Percentiles rank a stretch among this genome's conserved stretches.
Conservation (phyloP, 1,139 yeast species). For the Pichia kudriavzevii region DNA sequence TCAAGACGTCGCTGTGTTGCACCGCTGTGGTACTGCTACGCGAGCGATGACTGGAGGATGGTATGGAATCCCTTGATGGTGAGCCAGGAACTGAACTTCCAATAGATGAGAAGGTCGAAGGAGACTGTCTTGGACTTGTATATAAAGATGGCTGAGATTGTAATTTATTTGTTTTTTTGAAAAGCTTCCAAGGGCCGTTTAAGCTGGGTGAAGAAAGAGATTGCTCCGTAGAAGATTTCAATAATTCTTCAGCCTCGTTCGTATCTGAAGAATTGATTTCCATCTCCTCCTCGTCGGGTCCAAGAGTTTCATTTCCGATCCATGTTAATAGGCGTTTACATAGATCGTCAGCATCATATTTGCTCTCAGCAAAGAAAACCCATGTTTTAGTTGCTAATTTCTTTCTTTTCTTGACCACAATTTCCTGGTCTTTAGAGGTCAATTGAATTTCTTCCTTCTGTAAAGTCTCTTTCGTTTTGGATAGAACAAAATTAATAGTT, state of each 20-base stretch:
- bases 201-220: constrained; percentile 9
- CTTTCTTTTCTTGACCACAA: constrained; percentile 21
- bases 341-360: constrained; percentile 63
- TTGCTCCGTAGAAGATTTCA: too few species aligned
- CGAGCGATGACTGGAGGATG: constrained; percentile 12
- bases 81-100: constrained; percentile 12
- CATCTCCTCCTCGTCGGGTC: constrained; percentile 9
- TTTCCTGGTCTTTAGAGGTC: constrained; percentile 19
- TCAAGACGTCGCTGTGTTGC: constrained; percentile 18
- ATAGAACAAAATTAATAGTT: constrained; percentile 15
- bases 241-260: not conserved
- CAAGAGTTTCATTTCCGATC: constrained; percentile 8
- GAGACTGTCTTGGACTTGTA: constrained; percentile 11
- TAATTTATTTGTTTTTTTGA: constrained; percentile 10
- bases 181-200: constrained; percentile 13
- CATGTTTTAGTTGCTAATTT: constrained; percentile 31
- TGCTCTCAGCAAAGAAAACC: constrained; percentile 77
- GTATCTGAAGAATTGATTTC: constrained; percentile 7
- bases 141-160: constrained; percentile 2
- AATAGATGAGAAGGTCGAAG: constrained; percentile 1
- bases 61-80: constrained; percentile 8
- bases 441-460: constrained; percentile 19
- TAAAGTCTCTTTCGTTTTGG: constrained; percentile 18
- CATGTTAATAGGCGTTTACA: constrained; percentile 46
- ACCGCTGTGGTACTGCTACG: not conserved